Evolutionary conservation across 805 yeast genomes (phyloP), one percentile per base, ranked within the genome.

Genomic region (Cyberlindnera veronae): DNA sequence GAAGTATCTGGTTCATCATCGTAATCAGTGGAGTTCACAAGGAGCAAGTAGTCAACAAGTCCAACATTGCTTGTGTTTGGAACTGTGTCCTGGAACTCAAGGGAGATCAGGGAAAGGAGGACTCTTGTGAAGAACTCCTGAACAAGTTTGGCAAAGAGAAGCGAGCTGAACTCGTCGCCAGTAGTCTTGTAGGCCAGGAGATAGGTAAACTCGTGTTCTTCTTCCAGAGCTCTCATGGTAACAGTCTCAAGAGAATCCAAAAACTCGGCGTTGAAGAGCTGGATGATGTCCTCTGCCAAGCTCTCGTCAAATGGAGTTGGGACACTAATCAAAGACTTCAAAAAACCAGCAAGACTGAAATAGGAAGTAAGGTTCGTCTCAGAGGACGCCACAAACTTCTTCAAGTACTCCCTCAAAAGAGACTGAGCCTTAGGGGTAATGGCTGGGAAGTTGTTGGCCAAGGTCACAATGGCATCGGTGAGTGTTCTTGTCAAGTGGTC

Each of bases 341-440:
- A 38, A 36, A 67, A 64, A 0, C 74, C 74, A 3, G 64, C 30
- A 6, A 67, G 49, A 33, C 69, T 66, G 44, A 67, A 62, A 19
- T 56, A 53, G 28, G 51, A 35, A 3, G 54, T 29, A 19, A 58
- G 29, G 17, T 47, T 45, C 16, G 52, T 30, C 5, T 38, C 34
- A 2, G 36, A 36, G 2, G 50, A 30, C 5, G 41, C 42, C 23
- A 45, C 48, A 14, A 50, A 46, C 16, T 44, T 36, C 3, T 42
- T 37, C 8, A 68, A 38, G 42, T 60, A 68, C 18, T 41, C 32
- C 13, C 50, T 46, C 18, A 67, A 44, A 13, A 64, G 31, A 1
- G 22, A 22, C 2, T 32, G 32, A 18, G 59, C 54, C 19, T 47
- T 40, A 5, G 48, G 41, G 1, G 32, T 19, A 17, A 63, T 43